Conservation (phyloP, 1,284 basidiomycete species). For the Cryptococcus sp. region DNA sequence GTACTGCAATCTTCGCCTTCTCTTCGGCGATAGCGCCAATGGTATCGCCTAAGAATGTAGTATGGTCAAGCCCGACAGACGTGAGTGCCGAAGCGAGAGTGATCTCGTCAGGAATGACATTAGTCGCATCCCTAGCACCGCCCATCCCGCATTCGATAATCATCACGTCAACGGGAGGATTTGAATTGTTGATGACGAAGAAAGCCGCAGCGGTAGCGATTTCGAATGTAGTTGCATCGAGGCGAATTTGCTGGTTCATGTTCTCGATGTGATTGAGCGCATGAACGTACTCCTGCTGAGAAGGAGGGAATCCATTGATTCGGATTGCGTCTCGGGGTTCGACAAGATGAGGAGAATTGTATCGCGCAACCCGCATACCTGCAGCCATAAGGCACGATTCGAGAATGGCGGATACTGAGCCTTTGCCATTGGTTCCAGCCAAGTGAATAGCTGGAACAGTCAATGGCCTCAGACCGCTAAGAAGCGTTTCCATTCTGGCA, state of each 20-base stretch:
- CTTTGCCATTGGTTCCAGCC: constrained; percentile 97
- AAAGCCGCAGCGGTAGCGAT: constrained; percentile 78
- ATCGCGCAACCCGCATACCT: constrained; percentile 70
- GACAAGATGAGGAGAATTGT: constrained; percentile 91
- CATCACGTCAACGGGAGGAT: constrained; percentile 67
- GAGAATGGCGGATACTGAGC: constrained; percentile 81
- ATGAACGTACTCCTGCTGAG: constrained; percentile 58
- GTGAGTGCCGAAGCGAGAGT: constrained; percentile 80
- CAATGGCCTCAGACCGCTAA: constrained; percentile 64
- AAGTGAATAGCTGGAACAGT: constrained; percentile 85
- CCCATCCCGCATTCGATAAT: constrained; percentile 96
- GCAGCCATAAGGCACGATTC: constrained; percentile 70
- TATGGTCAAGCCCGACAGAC: constrained; percentile 88
- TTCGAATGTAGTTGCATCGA: constrained; percentile 74
- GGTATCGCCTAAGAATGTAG: constrained; percentile 79
- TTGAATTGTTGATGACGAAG: constrained; percentile 65
- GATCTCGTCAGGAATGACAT: constrained; percentile 70
- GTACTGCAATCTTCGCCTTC: constrained; percentile 80
- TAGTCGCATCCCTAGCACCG: constrained; percentile 89
- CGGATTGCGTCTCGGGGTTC: constrained; percentile 75
- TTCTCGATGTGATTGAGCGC: constrained; percentile 60
- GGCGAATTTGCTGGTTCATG: constrained; percentile 56
- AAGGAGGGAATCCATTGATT: constrained; percentile 64
- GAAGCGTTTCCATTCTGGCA: constrained; percentile 65
- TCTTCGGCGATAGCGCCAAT: constrained; percentile 74